Evolutionary conservation across 1,284 basidiomycete species (phyloP), one percentile per base, ranked within the genome.

Genomic region (Apiotrichum veenhuisii): DNA sequence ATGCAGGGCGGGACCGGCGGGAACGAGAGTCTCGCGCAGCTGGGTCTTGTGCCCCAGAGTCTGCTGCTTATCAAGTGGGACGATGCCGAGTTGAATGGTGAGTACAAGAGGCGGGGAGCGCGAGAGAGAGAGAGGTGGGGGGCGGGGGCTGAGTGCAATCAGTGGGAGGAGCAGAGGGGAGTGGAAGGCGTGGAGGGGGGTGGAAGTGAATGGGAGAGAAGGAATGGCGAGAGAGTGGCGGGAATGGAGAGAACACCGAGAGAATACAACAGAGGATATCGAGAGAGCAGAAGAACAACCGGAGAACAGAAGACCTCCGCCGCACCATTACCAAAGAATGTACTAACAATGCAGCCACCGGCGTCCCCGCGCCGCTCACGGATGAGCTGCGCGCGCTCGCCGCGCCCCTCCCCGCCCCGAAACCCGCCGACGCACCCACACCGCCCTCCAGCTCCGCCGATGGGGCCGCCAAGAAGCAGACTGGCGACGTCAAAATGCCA

Each of bases 11-110:
- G 73, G 5, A 71, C 63, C 27, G 73, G 73, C 9, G 67, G 70
- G 10, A 67, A 62, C 37, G 70, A 74, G 64, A 71, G 60, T 3
- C 58, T 77, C 37, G 53, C 57, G 27, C 68, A 74, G 44, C 59
- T 77, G 27, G 73, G 74, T 3, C 55, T 77, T 15, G 75, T 77
- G 12, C 76, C 76, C 7, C 76, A 77, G 67, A 73, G 71, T 59
- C 65, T 77, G 33, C 56, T 77, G 52, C 44, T 76, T 52, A 62
- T 77, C 23, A 60, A 59, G 44, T 77, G 71, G 64, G 71, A 70
- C 14, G 76, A 74, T 11, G 72, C 70, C 22, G 69, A 56, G 17
- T 67, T 76, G 71, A 77, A 77, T 59, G 68, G 73, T 75, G 51
- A 58, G 73, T 67, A 18, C 10, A 23, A 42, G 22, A 17, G n/a